Conservation (phyloP, 148 eudicot genomes). For the Rhododendron molle region DNA sequence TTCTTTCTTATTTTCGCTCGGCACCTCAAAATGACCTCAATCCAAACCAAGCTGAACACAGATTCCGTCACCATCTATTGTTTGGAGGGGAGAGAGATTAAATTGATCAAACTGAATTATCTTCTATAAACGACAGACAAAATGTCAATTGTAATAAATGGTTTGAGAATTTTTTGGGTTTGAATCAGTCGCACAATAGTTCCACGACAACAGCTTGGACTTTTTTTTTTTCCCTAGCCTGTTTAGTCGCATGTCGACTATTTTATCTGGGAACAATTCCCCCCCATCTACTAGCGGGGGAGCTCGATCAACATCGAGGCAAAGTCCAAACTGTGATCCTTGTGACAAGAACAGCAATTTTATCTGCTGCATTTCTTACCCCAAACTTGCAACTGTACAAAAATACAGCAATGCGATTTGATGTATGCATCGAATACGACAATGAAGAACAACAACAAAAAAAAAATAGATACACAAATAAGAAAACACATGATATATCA, state of each 20-base stretch:
- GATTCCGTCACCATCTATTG: background rate
- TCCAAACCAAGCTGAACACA: background rate
- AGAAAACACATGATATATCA: background rate
- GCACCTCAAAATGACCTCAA: background rate
- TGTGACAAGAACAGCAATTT: background rate
- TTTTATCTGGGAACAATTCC: no score
- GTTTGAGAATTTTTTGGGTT: background rate
- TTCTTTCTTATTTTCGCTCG: background rate
- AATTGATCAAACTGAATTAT: background rate
- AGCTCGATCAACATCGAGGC: background rate
- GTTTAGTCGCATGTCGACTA: background rate
- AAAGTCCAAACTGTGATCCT: background rate
- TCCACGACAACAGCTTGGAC: background rate
- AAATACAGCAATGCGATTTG: no score
- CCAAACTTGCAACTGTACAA: background rate
- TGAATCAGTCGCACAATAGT: background rate
- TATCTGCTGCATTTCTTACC: background rate
- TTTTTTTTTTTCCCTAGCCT: background rate
- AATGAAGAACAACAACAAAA: no score
- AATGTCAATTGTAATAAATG: background rate
- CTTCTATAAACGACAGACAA: background rate
- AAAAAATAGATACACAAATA: background rate
- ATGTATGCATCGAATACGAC: no score
- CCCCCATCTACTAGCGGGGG: background rate
- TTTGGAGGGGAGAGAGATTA: background rate